Evolutionary conservation across 2,329 filamentous ascomycete species (phyloP), one percentile per base, ranked within the genome.

Genomic region (Venturia oleaginea): DNA sequence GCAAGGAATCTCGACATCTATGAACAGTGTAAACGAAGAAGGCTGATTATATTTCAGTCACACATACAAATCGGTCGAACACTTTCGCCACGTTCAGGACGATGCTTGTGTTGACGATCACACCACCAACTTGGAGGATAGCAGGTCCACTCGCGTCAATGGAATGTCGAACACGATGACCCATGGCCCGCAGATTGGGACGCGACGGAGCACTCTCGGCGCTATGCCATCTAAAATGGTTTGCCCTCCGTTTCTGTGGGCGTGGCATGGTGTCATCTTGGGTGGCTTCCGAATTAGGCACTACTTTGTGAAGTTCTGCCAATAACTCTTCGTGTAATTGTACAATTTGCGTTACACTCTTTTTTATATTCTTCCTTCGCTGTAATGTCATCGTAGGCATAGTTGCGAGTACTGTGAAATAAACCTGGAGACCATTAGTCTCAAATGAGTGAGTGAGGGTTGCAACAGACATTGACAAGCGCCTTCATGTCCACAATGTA

Each of bases 401-500:
- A n/a, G 88, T 86, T 43, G 87, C 86, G 62, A 94, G 81, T 57
- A 94, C 70, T 61, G 78, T 79, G 69, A 79, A 80, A 70, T 78
- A 77, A 63, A 76, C 76, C 77, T 73, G 67, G 73, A 24, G 71
- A 54, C 8, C 15, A 54, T 40, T 54, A 34, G 42, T 40, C 42
- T 46, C 27, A 57, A 13, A 34, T 15, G n/a, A n/a, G 19, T 34
- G 27, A 40, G 46, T 15, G 8, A 27, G 43, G 46, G 22, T 57
- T n/a, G 30, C 15, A 32, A 59, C 43, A 7, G 37, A 93, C 92
- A 76, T 95, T 92, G 73, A 89, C 88, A 66, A 97, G 79, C 68
- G 94, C 91, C 70, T 91, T 91, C 65, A 97, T 76, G 70, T 96
- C 93, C 19, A 87, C 85, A 69, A 97, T 87, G 73, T 97, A 97